These are phyloP conservation scores for Danielia oregonensis DNA, from an alignment of 805 yeast genomes.

Conservation along the genomic window DNA sequence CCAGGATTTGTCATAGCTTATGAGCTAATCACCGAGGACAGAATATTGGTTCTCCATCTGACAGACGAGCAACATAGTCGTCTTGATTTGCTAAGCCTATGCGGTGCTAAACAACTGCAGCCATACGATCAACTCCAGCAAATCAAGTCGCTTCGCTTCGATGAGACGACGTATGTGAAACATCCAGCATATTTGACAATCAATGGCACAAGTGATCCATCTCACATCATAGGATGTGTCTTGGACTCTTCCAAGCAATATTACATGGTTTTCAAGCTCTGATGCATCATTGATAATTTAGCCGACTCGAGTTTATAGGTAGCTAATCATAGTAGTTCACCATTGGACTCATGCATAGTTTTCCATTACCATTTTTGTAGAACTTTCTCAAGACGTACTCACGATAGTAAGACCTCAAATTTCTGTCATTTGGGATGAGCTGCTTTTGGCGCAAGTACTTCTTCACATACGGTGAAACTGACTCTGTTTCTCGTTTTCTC, in stretches of 20 bases:
- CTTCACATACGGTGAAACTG: constrained; percentile 15
- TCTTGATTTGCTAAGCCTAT: constrained; percentile 3
- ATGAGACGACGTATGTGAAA: constrained; percentile 6
- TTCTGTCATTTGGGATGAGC: constrained; percentile 28
- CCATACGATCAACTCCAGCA: constrained; percentile 6
- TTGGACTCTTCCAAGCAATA: constrained; percentile 38
- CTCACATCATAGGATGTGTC: constrained; percentile 31
- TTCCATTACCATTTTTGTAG: constrained; percentile 17
- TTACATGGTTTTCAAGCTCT: constrained; percentile 37
- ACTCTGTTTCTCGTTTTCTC: constrained; percentile 18
- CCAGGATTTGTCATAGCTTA: constrained; percentile 5
- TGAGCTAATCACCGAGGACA: constrained; percentile 5
- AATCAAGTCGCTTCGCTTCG: constrained; percentile 11
- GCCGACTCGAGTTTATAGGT: too few relatives aligned
- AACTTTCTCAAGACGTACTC: constrained; percentile 29
- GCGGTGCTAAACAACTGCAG: not conserved
- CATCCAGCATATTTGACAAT: constrained; percentile 31
- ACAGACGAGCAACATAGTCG: not conserved
- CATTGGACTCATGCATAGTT: constrained; percentile 23
- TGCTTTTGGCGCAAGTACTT: constrained; percentile 20
- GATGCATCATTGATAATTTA: constrained; percentile 31
- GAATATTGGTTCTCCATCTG: not conserved
- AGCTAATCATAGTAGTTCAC: constrained; percentile 26
- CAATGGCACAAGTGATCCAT: constrained; percentile 20
- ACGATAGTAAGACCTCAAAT: constrained; percentile 24